These are phyloP conservation scores for Aspergillus texensis DNA, from an alignment of 2,329 filamentous ascomycete genomes.

Conservation along the genomic window DNA sequence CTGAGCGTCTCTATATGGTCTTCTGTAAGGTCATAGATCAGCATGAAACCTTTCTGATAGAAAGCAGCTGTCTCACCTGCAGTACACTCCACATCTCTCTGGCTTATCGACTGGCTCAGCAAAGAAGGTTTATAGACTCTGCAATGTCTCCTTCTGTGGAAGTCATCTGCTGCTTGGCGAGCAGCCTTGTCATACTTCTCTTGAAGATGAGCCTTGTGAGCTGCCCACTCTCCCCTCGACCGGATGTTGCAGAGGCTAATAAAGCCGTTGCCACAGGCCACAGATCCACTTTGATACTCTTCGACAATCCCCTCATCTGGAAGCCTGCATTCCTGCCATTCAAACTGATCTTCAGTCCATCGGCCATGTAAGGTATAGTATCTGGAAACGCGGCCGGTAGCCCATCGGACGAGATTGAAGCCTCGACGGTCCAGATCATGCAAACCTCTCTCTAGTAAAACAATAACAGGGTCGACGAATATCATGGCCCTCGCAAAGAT, in stretches of 20 bases:
- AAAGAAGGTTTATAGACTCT: slow-evolving; percentile 6
- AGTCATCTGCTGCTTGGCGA: neutral
- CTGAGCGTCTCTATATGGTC: neutral
- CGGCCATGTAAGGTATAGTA: slow-evolving; percentile 28
- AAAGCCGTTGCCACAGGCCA: slow-evolving; percentile 2
- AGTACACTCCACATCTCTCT: neutral
- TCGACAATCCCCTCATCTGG: slow-evolving; percentile 15
- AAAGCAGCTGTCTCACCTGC: neutral
- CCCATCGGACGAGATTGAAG: slow-evolving; percentile 14
- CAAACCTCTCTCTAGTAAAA: slow-evolving; percentile 9
- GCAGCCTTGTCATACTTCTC: neutral
- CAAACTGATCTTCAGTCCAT: slow-evolving; percentile 17
- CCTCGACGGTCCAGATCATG: slow-evolving; percentile 7
- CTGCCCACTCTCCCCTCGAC: neutral
- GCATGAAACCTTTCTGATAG: no score
- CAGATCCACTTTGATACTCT: neutral
- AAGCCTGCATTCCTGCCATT: neutral
- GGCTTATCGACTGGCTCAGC: slow-evolving; percentile 2
- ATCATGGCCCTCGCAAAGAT: slow-evolving; percentile 20
- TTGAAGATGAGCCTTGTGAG: neutral
- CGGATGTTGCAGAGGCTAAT: neutral
- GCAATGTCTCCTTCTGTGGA: neutral
- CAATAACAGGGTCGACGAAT: slow-evolving; percentile 28
- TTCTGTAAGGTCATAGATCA: neutral
- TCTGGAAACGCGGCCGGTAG: slow-evolving; percentile 19